Evolutionary conservation across 345 rosid species (phyloP).

Genomic region (Hevea brasiliensis): DNA sequence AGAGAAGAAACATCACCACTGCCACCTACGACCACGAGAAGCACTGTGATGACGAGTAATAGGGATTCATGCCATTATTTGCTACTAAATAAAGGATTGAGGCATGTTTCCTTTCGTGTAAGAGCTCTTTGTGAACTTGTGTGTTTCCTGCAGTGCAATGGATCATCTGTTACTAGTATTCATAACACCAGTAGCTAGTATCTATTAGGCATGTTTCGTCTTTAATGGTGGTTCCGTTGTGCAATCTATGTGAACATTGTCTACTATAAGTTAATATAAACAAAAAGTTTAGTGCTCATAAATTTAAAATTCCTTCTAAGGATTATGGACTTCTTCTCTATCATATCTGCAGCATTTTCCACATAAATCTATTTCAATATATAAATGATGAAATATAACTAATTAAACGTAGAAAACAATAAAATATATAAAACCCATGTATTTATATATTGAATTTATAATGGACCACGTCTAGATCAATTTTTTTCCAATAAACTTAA

Average conservation of each 20-base stretch:
- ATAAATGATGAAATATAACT: no score
- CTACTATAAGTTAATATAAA: no score
- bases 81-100: conserved; percentile 50
- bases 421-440: no score
- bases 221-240: not conserved
- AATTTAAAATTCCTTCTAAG: no score
- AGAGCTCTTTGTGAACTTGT: not conserved
- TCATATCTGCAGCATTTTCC: no score
- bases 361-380: no score
- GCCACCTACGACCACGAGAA: conserved; percentile 50
- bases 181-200: not conserved
- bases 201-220: not conserved
- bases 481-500: no score
- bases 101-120: conserved; percentile 26
- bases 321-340: no score
- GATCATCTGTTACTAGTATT: not conserved
- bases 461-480: no score
- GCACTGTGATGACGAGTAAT: conserved; percentile 61
- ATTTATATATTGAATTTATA: no score
- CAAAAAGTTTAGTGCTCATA: no score
- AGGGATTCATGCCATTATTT: conserved; percentile 30
- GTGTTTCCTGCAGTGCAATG: not conserved
- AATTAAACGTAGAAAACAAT: no score
- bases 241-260: not conserved
- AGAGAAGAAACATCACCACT: conserved; percentile 46